Conservation (phyloP, 148 eudicot genomes). For the Diospyros kaki region DNA sequence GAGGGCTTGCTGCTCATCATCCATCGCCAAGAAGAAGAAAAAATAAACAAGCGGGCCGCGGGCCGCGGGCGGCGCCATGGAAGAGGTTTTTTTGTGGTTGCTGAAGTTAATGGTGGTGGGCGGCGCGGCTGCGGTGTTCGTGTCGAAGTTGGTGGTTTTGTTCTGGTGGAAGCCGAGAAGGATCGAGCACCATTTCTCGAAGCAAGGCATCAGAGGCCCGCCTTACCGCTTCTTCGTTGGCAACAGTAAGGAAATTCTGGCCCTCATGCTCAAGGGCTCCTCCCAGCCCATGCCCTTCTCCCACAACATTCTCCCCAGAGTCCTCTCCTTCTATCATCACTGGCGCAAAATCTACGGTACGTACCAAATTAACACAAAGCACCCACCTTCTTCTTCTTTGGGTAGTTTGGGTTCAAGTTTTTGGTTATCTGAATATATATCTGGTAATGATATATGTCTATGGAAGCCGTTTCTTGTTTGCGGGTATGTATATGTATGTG, state of each 20-base stretch:
- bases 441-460: too few species aligned
- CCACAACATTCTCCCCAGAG: slow-evolving; percentile 93
- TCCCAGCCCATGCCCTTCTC: slow-evolving; percentile 59
- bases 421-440: too few species aligned
- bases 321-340: slow-evolving; percentile 92
- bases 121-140: slow-evolving; percentile 25
- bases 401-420: too few species aligned
- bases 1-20: not conserved
- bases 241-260: slow-evolving; percentile 74
- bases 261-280: slow-evolving; percentile 71
- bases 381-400: too few species aligned
- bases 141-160: slow-evolving; percentile 38
- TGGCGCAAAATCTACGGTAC: slow-evolving; percentile 92
- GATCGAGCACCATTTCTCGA: slow-evolving; percentile 63
- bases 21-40: not conserved
- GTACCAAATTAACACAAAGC: too few species aligned
- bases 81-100: slow-evolving; percentile 19
- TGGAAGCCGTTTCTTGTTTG: too few species aligned
- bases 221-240: slow-evolving; percentile 78
- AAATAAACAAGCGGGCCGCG: not conserved
- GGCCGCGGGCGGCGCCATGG: not conserved
- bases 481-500: too few species aligned
- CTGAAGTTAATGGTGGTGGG: slow-evolving; percentile 24
- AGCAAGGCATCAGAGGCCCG: slow-evolving; percentile 92
- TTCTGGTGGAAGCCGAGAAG: slow-evolving; percentile 88